Base-by-base conservation (phyloP, 192 early-diverging fungal genomes). In the Coemansia sp. region DNA sequence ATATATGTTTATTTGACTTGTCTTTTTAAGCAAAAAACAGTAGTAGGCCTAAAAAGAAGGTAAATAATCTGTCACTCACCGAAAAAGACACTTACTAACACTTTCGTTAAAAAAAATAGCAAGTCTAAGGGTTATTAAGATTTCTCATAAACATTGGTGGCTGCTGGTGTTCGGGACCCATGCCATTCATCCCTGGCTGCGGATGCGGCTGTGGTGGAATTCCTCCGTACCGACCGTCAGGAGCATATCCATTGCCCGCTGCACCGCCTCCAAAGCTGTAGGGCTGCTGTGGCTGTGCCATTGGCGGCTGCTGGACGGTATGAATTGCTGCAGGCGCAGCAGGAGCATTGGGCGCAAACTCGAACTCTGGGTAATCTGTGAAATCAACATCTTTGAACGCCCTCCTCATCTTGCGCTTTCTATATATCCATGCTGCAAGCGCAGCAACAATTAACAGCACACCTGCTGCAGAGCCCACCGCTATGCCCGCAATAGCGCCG, bases 401-500 rank as follows among this genome's bases (percentile, higher is more conserved):
- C 24, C 46, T 21, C 6, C 39, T 39, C 52, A 42, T 29, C 50
- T 61, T 59, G 57, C 58, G 56, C 30, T 59, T 58, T 22, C 57
- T 59, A 59, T 71, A 54, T n/a, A 57, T 57, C 54, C 54, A 61
- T 21, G 59, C n/a, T 19, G 63, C 29, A 2, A 59, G 22, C 17
- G 30, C 68, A 7, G 57, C 70, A 17, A 54, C 22, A 20, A 60
- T 32, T 17, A 71, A 60, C 19, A 42, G 52, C 21, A 53, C 63
- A n/a, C 59, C 59, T 0, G 53, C 70, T 14, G 65, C 70, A 14
- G 60, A 23, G n/a, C 70, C 70, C 6, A 71, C 52, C 14, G 60
- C 70, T 25, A 71, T 71, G 1, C 70, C 70, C 3, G 63, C 70
- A 22, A 71, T 71, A 17, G 70, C 70, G 33, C 70, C 70, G 51